These are phyloP conservation scores for Dimargaris verticillata DNA, from an alignment of 192 early-diverging fungal genomes.

Conservation along the genomic window DNA sequence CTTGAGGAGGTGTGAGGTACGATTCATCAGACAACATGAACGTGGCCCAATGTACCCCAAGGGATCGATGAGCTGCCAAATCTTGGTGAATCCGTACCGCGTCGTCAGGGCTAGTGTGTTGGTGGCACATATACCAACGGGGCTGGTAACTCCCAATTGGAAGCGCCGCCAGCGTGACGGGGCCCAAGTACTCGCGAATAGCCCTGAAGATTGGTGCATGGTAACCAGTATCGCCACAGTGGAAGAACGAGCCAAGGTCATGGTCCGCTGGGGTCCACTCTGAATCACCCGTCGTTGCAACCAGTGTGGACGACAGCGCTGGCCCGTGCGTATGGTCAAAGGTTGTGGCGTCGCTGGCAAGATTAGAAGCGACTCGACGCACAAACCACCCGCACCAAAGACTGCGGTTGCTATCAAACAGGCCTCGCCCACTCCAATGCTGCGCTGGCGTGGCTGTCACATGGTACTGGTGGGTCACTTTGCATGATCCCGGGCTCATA, in stretches of 20 bases:
- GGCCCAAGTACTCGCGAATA: conserved; percentile 21
- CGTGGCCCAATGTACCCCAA: conserved; percentile 31
- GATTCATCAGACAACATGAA: conserved; percentile 32
- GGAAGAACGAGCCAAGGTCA: conserved; percentile 19
- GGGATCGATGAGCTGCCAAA: conserved; percentile 16
- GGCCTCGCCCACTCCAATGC: conserved; percentile 26
- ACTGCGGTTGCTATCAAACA: conserved; percentile 25
- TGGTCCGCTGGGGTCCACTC: background rate
- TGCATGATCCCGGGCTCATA: conserved; percentile 8
- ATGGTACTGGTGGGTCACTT: conserved; percentile 15
- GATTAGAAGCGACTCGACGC: background rate
- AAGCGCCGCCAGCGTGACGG: conserved; percentile 23
- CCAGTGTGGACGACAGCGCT: too few species aligned
- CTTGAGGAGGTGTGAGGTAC: conserved; percentile 25
- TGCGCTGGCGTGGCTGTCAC: conserved; percentile 9
- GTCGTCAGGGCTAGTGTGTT: conserved; percentile 26
- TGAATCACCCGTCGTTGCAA: background rate
- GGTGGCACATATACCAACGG: conserved; percentile 25
- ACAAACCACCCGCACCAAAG: conserved; percentile 26
- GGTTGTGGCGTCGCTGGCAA: background rate
- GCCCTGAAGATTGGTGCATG: conserved; percentile 20
- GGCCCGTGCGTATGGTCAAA: too few species aligned
- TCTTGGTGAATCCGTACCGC: conserved; percentile 23
- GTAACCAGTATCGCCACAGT: conserved; percentile 32
- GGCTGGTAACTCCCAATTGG: conserved; percentile 30